phyloP scores from a whole-genome alignment of 192 early-diverging fungal genomes.

The Funneliformis mosseae region DNA sequence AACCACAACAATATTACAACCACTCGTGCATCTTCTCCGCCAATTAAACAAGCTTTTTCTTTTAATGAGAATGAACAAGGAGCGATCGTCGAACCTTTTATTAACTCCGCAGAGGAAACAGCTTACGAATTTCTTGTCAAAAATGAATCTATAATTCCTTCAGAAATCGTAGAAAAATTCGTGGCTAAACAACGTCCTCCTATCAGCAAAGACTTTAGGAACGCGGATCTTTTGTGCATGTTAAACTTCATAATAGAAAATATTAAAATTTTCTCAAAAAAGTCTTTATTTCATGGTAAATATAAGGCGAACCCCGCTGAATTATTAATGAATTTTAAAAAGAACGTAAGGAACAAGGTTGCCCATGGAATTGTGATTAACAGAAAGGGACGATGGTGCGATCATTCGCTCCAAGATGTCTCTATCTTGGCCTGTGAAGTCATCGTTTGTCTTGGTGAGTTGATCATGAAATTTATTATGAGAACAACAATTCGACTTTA shows the following conservation, averaged over 20 bases:
- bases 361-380: conserved; percentile 7
- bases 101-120: conserved; percentile 4
- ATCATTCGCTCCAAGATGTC: background rate
- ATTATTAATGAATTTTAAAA: background rate
- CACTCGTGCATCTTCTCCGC: background rate
- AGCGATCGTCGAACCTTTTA: background rate
- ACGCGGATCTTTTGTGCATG: too few relatives aligned
- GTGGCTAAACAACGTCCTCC: conserved; percentile 4
- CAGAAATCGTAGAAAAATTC: background rate
- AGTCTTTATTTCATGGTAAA: too few relatives aligned
- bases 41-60: background rate
- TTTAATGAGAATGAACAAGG: conserved; percentile 4
- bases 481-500: too few relatives aligned
- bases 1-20: conserved; percentile 1
- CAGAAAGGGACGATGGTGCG: background rate
- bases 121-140: conserved; percentile 8
- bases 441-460: conserved; percentile 3
- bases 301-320: background rate
- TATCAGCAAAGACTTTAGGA: too few relatives aligned
- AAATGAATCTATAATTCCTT: conserved; percentile 24
- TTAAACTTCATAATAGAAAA: too few relatives aligned
- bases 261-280: too few relatives aligned
- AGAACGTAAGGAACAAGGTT: conserved; percentile 5
- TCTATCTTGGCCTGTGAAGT: conserved; percentile 4
- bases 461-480: too few relatives aligned